Evolutionary conservation across 805 yeast species (phyloP), one percentile per base, ranked within the genome.

Genomic region (Metschnikowia kofuensis): DNA sequence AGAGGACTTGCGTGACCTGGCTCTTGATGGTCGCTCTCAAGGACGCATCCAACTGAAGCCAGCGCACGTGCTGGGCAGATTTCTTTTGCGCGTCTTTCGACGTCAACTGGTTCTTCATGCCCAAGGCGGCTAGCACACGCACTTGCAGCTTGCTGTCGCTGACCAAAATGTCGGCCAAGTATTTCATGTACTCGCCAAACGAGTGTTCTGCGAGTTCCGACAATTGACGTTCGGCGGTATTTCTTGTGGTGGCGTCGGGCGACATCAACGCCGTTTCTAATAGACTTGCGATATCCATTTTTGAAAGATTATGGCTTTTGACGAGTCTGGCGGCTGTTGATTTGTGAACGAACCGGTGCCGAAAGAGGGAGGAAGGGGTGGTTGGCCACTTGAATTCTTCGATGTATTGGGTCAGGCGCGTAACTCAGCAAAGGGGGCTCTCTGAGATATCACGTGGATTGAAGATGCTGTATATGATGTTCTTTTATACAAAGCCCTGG

Each of bases 51-150:
- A 89, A 65, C 27, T 74, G 64, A 35, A 84, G 64, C 97, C 98
- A 92, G 53, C 94, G 81, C 61, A 80, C 82, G 13, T 83, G 80
- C 63, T 82, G 85, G 36, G 75, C 78, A 38, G 66, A 68, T 56
- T 77, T 80, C 56, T 80, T 82, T n/a, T 69, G 68, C 4, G 75
- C 57, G 62, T 88, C 95, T 64, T 91, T 92, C 13, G 97, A 83
- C 7, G 89, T 82, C 60, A 92, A 77, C 71, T 88, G 89, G 70
- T 92, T 92, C 74, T 92, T 92, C 62, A 89, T 74, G 16, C 86
- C 86, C 53, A 92, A 74, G 38, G 94, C 96, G 4, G 99, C 96
- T 64, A 94, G 79, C 77, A 90, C 88, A 62, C 98, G 79, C 42
- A 90, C 94, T 69, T 92, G 97, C 6, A 84, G 70, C 59, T 79